These are phyloP conservation scores for Schizochytrium sp. DNA, from an alignment of 108 stramenopile species.

Conservation along the genomic window DNA sequence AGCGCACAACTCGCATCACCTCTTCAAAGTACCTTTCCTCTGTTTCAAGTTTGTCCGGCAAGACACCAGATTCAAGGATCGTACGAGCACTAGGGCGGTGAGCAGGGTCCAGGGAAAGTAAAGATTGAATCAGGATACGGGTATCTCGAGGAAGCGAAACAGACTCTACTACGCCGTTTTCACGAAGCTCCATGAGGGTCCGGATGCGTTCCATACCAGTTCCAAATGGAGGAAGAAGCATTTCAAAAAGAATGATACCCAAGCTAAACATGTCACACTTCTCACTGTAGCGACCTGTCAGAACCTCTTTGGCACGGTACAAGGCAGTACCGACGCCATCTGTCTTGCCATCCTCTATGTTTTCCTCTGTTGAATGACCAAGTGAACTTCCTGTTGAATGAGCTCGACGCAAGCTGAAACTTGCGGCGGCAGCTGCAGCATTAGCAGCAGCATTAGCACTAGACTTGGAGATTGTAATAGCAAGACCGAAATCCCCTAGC, in stretches of 20 bases:
- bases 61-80: not conserved
- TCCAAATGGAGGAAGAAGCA: slow-evolving; percentile 70
- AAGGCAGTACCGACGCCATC: slow-evolving; percentile 91
- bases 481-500: slow-evolving; percentile 93
- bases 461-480: slow-evolving; percentile 74
- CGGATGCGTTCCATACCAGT: slow-evolving; percentile 41
- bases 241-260: slow-evolving; percentile 92
- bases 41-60: slow-evolving; percentile 34
- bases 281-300: slow-evolving; percentile 82
- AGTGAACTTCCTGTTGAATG: not conserved
- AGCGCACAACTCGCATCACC: slow-evolving; percentile 22
- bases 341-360: slow-evolving; percentile 74
- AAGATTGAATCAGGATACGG: not conserved
- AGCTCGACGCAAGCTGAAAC: too few relatives aligned
- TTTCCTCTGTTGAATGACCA: not conserved
- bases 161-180: slow-evolving; percentile 22
- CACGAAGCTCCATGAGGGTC: slow-evolving; percentile 25
- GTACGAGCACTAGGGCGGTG: not conserved
- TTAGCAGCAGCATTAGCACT: not conserved
- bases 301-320: slow-evolving; percentile 94
- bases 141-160: not conserved
- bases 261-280: slow-evolving; percentile 91
- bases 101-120: not conserved
- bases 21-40: slow-evolving; percentile 56
- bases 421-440: slow-evolving; percentile 7